phyloP scores from a whole-genome alignment of 2,329 filamentous ascomycete species.

The Bipolaris cookei region DNA sequence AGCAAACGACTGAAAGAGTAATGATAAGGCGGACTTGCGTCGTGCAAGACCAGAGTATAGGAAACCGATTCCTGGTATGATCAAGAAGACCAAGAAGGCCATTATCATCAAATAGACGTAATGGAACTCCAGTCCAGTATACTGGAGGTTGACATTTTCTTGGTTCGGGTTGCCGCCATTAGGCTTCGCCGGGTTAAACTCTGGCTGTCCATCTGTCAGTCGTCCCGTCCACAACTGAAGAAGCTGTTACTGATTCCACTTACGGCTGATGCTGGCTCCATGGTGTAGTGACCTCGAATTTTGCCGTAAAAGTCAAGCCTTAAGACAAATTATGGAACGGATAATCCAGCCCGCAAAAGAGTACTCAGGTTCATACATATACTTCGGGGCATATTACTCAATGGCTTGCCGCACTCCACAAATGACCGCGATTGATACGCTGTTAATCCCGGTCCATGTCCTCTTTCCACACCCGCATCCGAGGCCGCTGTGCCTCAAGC shows the following conservation, averaged over 20 bases:
- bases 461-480: constrained; percentile 20
- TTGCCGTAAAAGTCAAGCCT: constrained; percentile 6
- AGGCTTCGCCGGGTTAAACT: constrained; percentile 53
- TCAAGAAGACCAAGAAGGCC: constrained; percentile 68
- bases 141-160: constrained; percentile 65
- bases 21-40: constrained; percentile 65
- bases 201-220: constrained; percentile 38
- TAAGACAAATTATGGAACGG: constrained; percentile 3
- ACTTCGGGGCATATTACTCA: constrained; percentile 7
- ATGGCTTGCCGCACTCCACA: constrained; percentile 17
- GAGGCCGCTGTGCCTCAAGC: constrained; percentile 26
- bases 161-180: constrained; percentile 61
- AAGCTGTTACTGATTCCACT: constrained; percentile 3
- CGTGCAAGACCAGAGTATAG: constrained; percentile 69
- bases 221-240: background rate
- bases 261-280: constrained; percentile 28
- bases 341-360: constrained; percentile 20
- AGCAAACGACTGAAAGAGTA: constrained; percentile 68
- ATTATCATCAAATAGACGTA: constrained; percentile 67
- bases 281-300: constrained; percentile 10
- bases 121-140: constrained; percentile 64
- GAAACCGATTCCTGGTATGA: constrained; percentile 70
- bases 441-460: constrained; percentile 16
- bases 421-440: constrained; percentile 14
- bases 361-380: constrained; percentile 33